These are phyloP conservation scores for Vitis hybrid DNA, from an alignment of 177 flowering plant species.

Conservation along the genomic window DNA sequence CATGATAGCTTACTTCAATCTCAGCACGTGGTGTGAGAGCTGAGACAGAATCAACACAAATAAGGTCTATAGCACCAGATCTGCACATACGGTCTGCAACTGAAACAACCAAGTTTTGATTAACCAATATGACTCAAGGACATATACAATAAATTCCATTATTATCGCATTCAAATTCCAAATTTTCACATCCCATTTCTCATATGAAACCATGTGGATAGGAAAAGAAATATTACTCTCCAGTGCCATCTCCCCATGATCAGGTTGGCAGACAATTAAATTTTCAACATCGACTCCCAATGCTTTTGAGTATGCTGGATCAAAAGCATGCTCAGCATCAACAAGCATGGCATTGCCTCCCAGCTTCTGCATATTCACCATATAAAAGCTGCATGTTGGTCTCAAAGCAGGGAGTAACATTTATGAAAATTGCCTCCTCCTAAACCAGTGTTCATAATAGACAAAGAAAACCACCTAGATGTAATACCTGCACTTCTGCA, in stretches of 20 bases:
- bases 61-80: constrained; percentile 97
- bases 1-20: constrained; percentile 57
- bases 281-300: constrained; percentile 96
- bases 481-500: constrained; percentile 94
- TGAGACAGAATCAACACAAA: constrained; percentile 96
- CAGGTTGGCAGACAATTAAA: constrained; percentile 96
- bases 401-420: constrained; percentile 5
- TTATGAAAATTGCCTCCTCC: not conserved
- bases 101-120: constrained; percentile 33
- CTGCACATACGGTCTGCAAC: constrained; percentile 99
- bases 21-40: constrained; percentile 99
- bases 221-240: constrained; percentile 63
- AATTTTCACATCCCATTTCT: not conserved
- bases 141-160: not conserved
- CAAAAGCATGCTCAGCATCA: constrained; percentile 99
- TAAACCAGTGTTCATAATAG: not conserved
- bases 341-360: constrained; percentile 99
- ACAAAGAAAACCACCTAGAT: constrained; percentile 1
- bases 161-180: not conserved
- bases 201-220: not conserved
- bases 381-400: constrained; percentile 17
- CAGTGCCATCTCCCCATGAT: constrained; percentile 96
- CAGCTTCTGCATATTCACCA: constrained; percentile 54
- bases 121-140: constrained; percentile 4
- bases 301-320: constrained; percentile 93